These are phyloP conservation scores for Russula earlei DNA, from an alignment of 768 basidiomycete genomes.

Conservation along the genomic window DNA sequence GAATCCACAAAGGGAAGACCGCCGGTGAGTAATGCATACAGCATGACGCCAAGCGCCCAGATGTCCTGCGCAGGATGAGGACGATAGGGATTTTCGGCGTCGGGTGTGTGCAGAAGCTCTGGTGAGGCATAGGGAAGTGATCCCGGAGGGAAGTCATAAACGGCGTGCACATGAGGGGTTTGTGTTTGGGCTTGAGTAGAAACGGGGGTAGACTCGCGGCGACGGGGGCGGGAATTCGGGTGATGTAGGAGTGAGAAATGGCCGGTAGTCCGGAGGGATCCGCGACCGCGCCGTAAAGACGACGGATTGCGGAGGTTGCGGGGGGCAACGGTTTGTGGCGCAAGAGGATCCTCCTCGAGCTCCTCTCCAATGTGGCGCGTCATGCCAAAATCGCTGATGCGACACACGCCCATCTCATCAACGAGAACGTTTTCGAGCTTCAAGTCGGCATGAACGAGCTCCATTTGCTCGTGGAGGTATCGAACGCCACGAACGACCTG, in stretches of 20 bases:
- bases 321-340: neutral
- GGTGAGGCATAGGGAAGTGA: conserved; percentile 89
- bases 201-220: conserved; percentile 37
- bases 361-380: conserved; percentile 50
- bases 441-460: conserved; percentile 85
- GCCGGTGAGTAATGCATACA: conserved; percentile 79
- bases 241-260: conserved; percentile 30
- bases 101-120: conserved; percentile 65
- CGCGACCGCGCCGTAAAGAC: conserved; percentile 1
- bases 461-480: conserved; percentile 71
- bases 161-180: conserved; percentile 25
- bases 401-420: conserved; percentile 81
- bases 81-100: conserved; percentile 28
- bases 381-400: conserved; percentile 81
- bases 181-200: conserved; percentile 24
- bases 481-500: conserved; percentile 77
- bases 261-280: conserved; percentile 14
- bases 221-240: conserved; percentile 38
- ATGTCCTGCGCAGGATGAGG: conserved; percentile 79
- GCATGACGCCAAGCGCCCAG: conserved; percentile 89
- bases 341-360: neutral
- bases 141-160: conserved; percentile 56
- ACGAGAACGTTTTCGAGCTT: conserved; percentile 96
- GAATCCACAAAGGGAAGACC: conserved; percentile 81
- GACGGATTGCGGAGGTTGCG: neutral